phyloP scores from a whole-genome alignment of 2,329 filamentous ascomycete species.

The Metarhizium sp. region DNA sequence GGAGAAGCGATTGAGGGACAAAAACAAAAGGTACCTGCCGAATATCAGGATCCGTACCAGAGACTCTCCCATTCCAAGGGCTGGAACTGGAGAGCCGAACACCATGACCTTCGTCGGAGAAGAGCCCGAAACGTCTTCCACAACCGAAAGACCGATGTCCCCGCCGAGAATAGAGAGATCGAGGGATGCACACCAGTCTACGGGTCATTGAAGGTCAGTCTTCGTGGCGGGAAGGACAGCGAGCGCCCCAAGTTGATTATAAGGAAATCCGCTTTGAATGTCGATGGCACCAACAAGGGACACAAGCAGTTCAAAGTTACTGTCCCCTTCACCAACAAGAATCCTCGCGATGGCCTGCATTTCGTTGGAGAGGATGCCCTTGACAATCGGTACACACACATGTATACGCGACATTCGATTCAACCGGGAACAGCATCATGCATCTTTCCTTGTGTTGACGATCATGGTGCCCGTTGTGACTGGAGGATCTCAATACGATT shows the following conservation, averaged over 20 bases:
- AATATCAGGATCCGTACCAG: conserved; percentile 58
- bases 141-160: conserved; percentile 41
- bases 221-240: conserved; percentile 28
- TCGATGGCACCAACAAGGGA: conserved; percentile 26
- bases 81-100: conserved; percentile 57
- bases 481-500: conserved; percentile 87
- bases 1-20: conserved; percentile 26
- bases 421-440: conserved; percentile 73
- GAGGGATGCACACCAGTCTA: conserved; percentile 47
- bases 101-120: conserved; percentile 66
- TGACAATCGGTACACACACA: conserved; percentile 79
- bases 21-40: conserved; percentile 29
- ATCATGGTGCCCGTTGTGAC: conserved; percentile 67
- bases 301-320: conserved; percentile 39
- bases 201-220: conserved; percentile 38
- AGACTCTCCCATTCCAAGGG: conserved; percentile 50
- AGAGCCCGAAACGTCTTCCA: conserved; percentile 49
- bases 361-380: conserved; percentile 79
- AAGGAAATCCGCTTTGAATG: conserved; percentile 29
- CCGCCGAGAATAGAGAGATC: conserved; percentile 44
- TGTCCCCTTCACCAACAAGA: conserved; percentile 69
- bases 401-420: conserved; percentile 75
- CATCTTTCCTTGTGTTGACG: conserved; percentile 90
- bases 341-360: conserved; percentile 77
- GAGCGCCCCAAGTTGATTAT: conserved; percentile 33